Base-by-base conservation (phyloP, 352 stramenopile genomes). In the Pythium dissotocum region DNA sequence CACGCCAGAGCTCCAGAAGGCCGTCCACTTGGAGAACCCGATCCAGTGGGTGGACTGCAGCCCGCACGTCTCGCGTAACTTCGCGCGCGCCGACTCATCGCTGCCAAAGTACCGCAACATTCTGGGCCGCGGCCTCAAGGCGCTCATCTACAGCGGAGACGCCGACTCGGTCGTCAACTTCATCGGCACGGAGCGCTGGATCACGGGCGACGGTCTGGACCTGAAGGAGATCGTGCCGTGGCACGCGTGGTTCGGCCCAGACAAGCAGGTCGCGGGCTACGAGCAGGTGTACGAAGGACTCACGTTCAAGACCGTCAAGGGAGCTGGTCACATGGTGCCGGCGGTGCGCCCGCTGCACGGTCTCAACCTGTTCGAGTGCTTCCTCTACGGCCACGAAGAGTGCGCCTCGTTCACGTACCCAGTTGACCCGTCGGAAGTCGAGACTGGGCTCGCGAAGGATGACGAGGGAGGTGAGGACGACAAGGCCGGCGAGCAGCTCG, bases 251-350 rank as follows among this genome's bases (percentile, higher is more conserved):
- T 63, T 80, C 32, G 78, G 77, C 0, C 80, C 81, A 2, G 83
- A 90, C 55, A 38, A 79, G 40, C 91, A 97, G 70, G 83, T 95
- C 61, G 91, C 78, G 9, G 91, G 91, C 8, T 92, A 97, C 65
- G 80, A 92, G 28, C 79, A 95, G 53, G 80, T 81, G 36, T 97
- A 85, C 53, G 74, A 96, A 24, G 87, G 82, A 18, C 65, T 97
- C 4, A 85, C 76, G 0, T 98, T 95, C 76, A 81, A 97, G 60
- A 98, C 91, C 1, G 90, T 98, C 70, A 93, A 96, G 53, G 92
- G 90, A 30, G 88, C 88, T 2, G 94, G 94, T 5, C 91, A 98
- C 73, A 94, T 97, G 83, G 92, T 91, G 24, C 81, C 83, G 0
- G 78, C 76, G 16, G 82, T 90, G 35, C 79, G 82, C 60, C 85